Base-by-base conservation (phyloP, 352 stramenopile species). In the Pseudoperonospora humuli region DNA sequence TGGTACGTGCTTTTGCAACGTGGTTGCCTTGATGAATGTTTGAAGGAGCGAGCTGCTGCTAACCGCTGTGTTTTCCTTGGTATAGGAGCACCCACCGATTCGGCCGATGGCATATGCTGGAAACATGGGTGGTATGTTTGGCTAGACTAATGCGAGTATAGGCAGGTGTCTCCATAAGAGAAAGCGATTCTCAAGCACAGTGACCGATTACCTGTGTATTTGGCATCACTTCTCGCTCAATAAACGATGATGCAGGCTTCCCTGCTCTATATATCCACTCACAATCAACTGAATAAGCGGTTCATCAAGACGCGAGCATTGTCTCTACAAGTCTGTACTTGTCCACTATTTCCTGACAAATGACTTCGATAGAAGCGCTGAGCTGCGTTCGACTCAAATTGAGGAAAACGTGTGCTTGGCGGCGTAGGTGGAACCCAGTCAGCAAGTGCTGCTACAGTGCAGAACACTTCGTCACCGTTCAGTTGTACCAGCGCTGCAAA, bases 61-160 rank as follows among this genome's bases (percentile, higher is more conserved):
- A 21, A 29, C 13, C 10, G 10, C 20, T 36, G 8, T 25, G 8
- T 27, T 11, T 45, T 27, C 10, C 9, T 35, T 37, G 13, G 14
- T 53, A 23, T 44, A 92, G 80, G 81, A 93, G 52, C 82, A 94
- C 57, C 82, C 82, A 14, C 82, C 82, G 7, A 94, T 94, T 49
- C 75, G 80, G 41, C 82, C 82, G 20, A 94, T 94, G 82, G 82
- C 82, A 42, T 94, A 94, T 53, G 82, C 82, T 21, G 80, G 79
- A 61, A 94, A 94, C 70, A 93, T 93, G 81, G 81, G 81, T 39
- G 76, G 78, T 44, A 89, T 93, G 76, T 93, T 93, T 52, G 73
- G 77, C 37, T 92, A 84, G 54, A 62, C 48, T 42, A 53, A 35
- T 34, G 46, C 33, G 32, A 55, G 10, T 55, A 45, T 33, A 57